phyloP scores from a whole-genome alignment of 768 basidiomycete species.

The Aureoboletus auriporus region DNA sequence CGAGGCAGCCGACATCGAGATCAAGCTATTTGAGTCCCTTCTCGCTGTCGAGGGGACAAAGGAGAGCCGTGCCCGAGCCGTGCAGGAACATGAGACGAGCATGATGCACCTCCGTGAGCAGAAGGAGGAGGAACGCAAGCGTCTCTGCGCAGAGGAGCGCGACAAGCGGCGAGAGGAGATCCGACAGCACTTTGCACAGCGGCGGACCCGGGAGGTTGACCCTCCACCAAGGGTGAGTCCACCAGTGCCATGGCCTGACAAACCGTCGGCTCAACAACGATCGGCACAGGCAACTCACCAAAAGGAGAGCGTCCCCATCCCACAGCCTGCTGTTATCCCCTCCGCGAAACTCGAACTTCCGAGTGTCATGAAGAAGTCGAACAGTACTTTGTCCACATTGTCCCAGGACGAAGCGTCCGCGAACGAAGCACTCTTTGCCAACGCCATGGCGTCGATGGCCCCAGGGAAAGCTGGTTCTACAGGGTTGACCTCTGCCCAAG shows the following conservation, averaged over 20 bases:
- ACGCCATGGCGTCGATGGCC: constrained; percentile 19
- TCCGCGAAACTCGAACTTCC: constrained; percentile 20
- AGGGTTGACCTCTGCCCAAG: constrained; percentile 17
- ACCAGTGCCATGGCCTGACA: constrained; percentile 12
- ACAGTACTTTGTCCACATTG: constrained; percentile 20
- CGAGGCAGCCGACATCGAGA: constrained; percentile 27
- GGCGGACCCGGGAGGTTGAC: constrained; percentile 17
- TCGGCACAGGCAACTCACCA: constrained; percentile 16
- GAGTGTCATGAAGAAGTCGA: constrained; percentile 21
- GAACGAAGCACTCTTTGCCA: constrained; percentile 26
- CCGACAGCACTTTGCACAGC: constrained; percentile 16
- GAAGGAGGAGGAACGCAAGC: constrained; percentile 31
- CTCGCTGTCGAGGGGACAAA: constrained; percentile 25
- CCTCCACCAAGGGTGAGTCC: constrained; percentile 10
- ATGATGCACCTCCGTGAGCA: constrained; percentile 32
- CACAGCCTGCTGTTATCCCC: constrained; percentile 4
- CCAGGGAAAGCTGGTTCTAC: constrained; percentile 7
- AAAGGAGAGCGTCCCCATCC: constrained; percentile 24
- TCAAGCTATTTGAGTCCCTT: constrained; percentile 27
- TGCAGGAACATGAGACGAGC: constrained; percentile 30
- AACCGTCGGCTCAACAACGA: constrained; percentile 12
- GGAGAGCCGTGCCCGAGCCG: constrained; percentile 25
- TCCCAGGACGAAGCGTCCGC: constrained; percentile 23
- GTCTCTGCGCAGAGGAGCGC: constrained; percentile 25
- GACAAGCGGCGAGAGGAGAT: constrained; percentile 24